These are phyloP conservation scores for Penicillium sp. DNA, from an alignment of 2,329 filamentous ascomycete species.

Conservation along the genomic window DNA sequence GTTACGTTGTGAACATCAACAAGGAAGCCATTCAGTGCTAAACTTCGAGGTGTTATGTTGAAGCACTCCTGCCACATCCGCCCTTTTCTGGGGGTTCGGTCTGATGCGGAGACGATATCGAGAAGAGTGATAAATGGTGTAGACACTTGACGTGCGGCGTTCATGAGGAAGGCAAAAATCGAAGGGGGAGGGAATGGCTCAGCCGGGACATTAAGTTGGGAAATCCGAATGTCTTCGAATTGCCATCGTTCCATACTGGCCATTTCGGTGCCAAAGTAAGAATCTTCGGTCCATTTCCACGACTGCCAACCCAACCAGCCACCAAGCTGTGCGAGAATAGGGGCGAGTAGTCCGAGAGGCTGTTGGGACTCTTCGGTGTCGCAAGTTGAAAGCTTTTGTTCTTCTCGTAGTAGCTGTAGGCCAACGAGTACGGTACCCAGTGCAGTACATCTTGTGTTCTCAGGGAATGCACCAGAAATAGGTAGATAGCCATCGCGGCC, in stretches of 20 bases:
- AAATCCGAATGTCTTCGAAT: slow-evolving; percentile 55
- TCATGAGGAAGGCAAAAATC: slow-evolving; percentile 56
- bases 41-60: slow-evolving; percentile 61
- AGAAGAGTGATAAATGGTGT: slow-evolving; percentile 51
- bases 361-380: slow-evolving; percentile 49
- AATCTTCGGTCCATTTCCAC: slow-evolving; percentile 55
- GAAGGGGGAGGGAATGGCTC: slow-evolving; percentile 59
- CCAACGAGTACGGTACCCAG: slow-evolving; percentile 68
- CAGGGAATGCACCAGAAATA: slow-evolving; percentile 54
- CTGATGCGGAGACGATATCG: slow-evolving; percentile 44
- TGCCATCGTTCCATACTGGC: slow-evolving; percentile 53
- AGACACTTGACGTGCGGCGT: slow-evolving; percentile 34
- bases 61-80: slow-evolving; percentile 39
- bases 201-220: slow-evolving; percentile 43
- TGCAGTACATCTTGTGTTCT: slow-evolving; percentile 60
- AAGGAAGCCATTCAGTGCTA: slow-evolving; percentile 69
- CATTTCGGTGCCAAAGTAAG: slow-evolving; percentile 62
- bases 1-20: slow-evolving; percentile 51
- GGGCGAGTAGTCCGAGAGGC: slow-evolving; percentile 58
- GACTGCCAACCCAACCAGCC: slow-evolving; percentile 74
- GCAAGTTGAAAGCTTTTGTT: slow-evolving; percentile 73
- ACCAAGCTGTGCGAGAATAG: slow-evolving; percentile 75
- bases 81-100: slow-evolving; percentile 28
- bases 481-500: slow-evolving; percentile 64
- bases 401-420: slow-evolving; percentile 84